Evolutionary conservation across 1,139 yeast genomes (phyloP), one percentile per base, ranked within the genome.

Genomic region (Nakaseomyces nivariensis): DNA sequence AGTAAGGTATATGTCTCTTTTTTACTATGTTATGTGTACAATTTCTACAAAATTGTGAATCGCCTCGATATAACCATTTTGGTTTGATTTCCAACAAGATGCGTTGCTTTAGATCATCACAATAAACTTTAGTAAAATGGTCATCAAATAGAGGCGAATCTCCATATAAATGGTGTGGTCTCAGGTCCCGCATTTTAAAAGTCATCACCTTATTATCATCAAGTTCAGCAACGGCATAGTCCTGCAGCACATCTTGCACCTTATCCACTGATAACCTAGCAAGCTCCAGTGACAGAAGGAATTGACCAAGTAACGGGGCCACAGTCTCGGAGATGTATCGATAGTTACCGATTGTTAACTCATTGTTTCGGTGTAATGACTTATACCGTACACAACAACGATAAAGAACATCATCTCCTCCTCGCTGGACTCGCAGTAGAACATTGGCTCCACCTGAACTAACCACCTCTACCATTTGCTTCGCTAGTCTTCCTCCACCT

Each of bases 41-140:
- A 50, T 63, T 65, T 43, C 68, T 55, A 46, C 68, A 64, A 46
- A 56, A 59, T 6, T 43, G 47, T 4, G 51, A 37, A 4, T 52
- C 49, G 33, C 22, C 22, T 17, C 55, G 54, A 45, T 55, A 50
- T 10, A 62, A 44, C 68, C 68, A 64, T 50, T 65, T 65, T 5
- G 68, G 68, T 48, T 65, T 65, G 29, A 63, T 49, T 51, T 65
- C 68, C 56, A 64, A 47, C 4, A 61, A 33, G 6, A 58, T 44
- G 1, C 13, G 22, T 4, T n/a, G 11, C 4, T 43, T 41, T 1
- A 41, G 34, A 5, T 22, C 10, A 24, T 41, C 37, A 1, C 11
- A 33, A 42, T 56, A 59, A 5, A 63, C 26, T 37, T 50, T 57
- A n/a, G 64, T 61, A 37, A 56, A 57, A 48, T 61, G 67, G 48